These are phyloP conservation scores for Apiospora phragmitis DNA, from an alignment of 2,329 filamentous ascomycete genomes.

Conservation along the genomic window DNA sequence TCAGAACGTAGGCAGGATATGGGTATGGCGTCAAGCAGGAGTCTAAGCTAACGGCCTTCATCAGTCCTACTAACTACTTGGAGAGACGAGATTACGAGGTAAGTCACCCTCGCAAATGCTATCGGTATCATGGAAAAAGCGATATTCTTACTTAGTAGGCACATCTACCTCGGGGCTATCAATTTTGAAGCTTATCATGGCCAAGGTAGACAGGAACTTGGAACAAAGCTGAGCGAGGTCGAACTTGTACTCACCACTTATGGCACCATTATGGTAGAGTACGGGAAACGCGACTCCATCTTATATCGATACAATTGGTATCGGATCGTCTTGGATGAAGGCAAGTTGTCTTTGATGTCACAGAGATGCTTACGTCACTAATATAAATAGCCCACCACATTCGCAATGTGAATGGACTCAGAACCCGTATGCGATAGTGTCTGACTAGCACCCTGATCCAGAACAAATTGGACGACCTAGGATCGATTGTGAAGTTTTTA, in stretches of 20 bases:
- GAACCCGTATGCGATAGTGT: not conserved
- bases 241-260: slow-evolving; percentile 12
- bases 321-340: slow-evolving; percentile 11
- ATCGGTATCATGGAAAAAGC: not conserved
- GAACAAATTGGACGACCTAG: not conserved
- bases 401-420: not conserved
- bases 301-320: not conserved
- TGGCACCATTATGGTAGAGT: not conserved
- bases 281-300: not conserved
- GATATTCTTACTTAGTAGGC: not conserved
- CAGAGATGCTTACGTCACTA: not conserved
- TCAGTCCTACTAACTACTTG: slow-evolving; percentile 10
- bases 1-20: slow-evolving; percentile 3
- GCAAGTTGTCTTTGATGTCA: not conserved
- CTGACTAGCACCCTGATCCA: not conserved
- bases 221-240: too few species aligned
- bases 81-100: slow-evolving; percentile 7
- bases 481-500: not conserved
- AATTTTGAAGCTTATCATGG: slow-evolving; percentile 11
- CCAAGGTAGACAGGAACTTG: not conserved
- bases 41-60: not conserved
- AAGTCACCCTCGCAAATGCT: not conserved
- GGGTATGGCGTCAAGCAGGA: not conserved
- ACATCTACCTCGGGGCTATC: not conserved
- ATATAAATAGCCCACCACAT: not conserved